Conservation (phyloP, 495 filamentous ascomycete genomes). For the Penicillium argentinense region DNA sequence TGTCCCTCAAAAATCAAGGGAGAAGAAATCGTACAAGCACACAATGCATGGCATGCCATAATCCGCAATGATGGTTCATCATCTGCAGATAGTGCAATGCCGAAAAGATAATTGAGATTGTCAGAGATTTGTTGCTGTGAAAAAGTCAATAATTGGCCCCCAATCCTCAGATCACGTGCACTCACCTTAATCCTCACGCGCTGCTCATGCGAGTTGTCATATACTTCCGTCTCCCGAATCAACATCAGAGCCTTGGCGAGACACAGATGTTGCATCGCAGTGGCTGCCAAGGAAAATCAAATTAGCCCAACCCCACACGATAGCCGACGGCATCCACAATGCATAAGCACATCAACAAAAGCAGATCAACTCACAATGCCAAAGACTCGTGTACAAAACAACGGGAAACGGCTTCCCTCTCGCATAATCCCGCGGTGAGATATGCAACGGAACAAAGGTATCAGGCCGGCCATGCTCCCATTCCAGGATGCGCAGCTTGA, state of each 20-base stretch:
- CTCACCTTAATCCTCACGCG: conserved; percentile 27
- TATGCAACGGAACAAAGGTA: conserved; percentile 37
- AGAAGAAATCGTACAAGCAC: conserved; percentile 31
- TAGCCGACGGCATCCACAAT: neutral
- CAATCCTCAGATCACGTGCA: neutral
- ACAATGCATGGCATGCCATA: conserved; percentile 42
- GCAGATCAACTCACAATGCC: conserved; percentile 31
- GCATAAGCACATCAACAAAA: neutral
- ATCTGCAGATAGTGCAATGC: conserved; percentile 39
- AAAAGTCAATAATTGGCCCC: neutral
- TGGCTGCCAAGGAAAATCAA: conserved; percentile 24
- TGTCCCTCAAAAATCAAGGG: neutral
- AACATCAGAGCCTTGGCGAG: conserved; percentile 39
- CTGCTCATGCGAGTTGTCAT: conserved; percentile 14
- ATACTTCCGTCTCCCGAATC: conserved; percentile 22
- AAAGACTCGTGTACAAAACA: conserved; percentile 38
- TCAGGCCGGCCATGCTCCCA: conserved; percentile 36
- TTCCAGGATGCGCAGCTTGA: conserved; percentile 29
- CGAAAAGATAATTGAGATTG: conserved; percentile 38
- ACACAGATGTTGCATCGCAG: conserved; percentile 40
- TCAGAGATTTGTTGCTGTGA: conserved; percentile 27
- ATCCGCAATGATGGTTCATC: conserved; percentile 38
- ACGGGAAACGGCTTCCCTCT: conserved; percentile 39
- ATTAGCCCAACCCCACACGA: neutral
- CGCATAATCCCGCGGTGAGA: conserved; percentile 27